Evolutionary conservation across 371 early-diverging fungal species (phyloP).

Genomic region (Mucor piriformis): DNA sequence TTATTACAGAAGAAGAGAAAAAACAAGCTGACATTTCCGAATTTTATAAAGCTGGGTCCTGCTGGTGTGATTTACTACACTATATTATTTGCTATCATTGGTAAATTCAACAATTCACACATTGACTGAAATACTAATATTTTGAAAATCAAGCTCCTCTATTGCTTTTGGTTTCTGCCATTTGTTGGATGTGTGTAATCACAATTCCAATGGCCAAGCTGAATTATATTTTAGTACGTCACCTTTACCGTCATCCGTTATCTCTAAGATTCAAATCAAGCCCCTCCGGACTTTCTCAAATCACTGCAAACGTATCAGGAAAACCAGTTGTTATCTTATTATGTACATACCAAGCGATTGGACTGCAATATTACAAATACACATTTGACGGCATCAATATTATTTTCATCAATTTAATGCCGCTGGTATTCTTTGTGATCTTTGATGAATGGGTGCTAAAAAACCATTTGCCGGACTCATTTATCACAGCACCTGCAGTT

Average conservation of each 20-base stretch:
- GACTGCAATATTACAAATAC: slow-evolving; percentile 88
- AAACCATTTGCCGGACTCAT: slow-evolving; percentile 44
- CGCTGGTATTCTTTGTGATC: slow-evolving; percentile 79
- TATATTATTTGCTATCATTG: slow-evolving; percentile 50
- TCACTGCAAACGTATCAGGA: slow-evolving; percentile 2
- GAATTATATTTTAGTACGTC: slow-evolving; percentile 72
- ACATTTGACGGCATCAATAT: slow-evolving; percentile 96
- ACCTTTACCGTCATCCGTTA: slow-evolving; percentile 80
- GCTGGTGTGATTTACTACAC: slow-evolving; percentile 55
- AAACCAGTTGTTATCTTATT: slow-evolving; percentile 63
- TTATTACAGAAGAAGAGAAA: slow-evolving; percentile 11
- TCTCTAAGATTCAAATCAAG: slow-evolving; percentile 69
- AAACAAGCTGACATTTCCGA: neutral
- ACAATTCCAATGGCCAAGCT: slow-evolving; percentile 95
- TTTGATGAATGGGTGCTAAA: slow-evolving; percentile 80
- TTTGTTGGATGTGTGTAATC: slow-evolving; percentile 87
- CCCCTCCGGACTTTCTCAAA: slow-evolving; percentile 35
- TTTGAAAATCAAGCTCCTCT: slow-evolving; percentile 64
- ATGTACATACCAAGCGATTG: slow-evolving; percentile 81
- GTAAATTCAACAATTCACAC: slow-evolving; percentile 21
- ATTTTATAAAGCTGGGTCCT: slow-evolving; percentile 43
- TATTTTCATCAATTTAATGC: slow-evolving; percentile 90
- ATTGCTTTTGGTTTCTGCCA: slow-evolving; percentile 69
- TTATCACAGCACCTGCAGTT: slow-evolving; percentile 64
- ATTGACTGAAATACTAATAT: neutral